Evolutionary conservation across 2,329 filamentous ascomycete genomes (phyloP).

Genomic region (Fusarium luffae): DNA sequence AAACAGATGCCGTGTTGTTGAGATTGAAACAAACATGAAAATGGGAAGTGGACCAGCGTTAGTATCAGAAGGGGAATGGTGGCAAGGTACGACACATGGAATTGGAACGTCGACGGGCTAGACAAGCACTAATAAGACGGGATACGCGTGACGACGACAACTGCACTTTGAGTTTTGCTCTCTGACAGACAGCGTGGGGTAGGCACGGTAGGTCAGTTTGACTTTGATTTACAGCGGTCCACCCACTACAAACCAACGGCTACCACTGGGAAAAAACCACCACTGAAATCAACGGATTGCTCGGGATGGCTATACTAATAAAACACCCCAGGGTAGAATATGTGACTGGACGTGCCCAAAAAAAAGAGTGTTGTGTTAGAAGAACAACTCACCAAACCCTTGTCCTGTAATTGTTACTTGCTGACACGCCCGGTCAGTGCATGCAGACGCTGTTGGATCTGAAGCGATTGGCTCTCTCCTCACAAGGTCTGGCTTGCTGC

Average conservation of each 20-base stretch:
- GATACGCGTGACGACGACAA: background rate
- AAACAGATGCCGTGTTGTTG: constrained; percentile 10
- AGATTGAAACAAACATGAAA: constrained; percentile 40
- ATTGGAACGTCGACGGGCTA: background rate
- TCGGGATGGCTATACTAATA: too few species aligned
- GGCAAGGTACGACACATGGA: constrained; percentile 7
- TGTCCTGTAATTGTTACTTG: constrained; percentile 12
- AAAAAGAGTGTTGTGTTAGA: constrained; percentile 19
- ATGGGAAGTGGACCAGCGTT: constrained; percentile 30
- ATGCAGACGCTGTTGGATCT: constrained; percentile 15
- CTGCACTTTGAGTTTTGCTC: constrained; percentile 6
- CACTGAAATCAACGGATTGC: constrained; percentile 27
- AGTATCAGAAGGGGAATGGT: constrained; percentile 30
- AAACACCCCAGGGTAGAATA: constrained; percentile 30
- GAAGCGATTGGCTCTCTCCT: constrained; percentile 27
- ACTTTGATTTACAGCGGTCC: constrained; percentile 10
- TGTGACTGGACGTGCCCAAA: constrained; percentile 16
- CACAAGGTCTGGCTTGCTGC: constrained; percentile 33
- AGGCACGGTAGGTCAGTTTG: background rate
- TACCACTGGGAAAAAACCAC: constrained; percentile 10
- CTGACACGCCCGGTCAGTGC: constrained; percentile 31
- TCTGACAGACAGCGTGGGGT: constrained; percentile 25
- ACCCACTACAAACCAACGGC: constrained; percentile 30
- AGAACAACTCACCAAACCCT: constrained; percentile 16
- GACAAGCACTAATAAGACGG: background rate